Percentiles rank a stretch among this genome's conserved stretches.
These are phyloP conservation scores for Taiozyma sp. DNA, from an alignment of 1,139 yeast genomes.

Conservation along the genomic window DNA sequence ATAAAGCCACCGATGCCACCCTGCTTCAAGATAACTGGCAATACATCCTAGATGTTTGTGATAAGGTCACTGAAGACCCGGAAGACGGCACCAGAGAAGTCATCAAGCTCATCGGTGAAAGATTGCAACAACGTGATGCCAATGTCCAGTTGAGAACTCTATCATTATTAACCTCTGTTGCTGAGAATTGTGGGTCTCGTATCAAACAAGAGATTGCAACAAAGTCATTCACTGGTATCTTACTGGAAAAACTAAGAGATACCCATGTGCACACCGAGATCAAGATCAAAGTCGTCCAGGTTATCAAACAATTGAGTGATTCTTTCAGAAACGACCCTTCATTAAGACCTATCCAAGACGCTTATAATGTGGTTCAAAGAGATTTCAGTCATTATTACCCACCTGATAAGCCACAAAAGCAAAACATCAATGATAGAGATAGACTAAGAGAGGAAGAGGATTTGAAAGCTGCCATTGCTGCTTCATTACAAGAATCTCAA, in stretches of 20 bases:
- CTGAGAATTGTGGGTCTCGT: slow-evolving; percentile 91
- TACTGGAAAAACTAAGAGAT: slow-evolving; percentile 53
- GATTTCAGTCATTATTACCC: slow-evolving; percentile 42
- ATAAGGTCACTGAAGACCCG: slow-evolving; percentile 67
- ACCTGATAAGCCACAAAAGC: slow-evolving; percentile 62
- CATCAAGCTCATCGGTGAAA: slow-evolving; percentile 35
- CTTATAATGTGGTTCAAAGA: slow-evolving; percentile 40
- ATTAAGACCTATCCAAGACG: slow-evolving; percentile 60
- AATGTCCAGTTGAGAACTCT: slow-evolving; percentile 73
- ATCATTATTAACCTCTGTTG: slow-evolving; percentile 66
- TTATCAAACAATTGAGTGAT: slow-evolving; percentile 55
- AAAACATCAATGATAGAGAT: slow-evolving; percentile 42
- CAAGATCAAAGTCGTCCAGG: slow-evolving; percentile 59
- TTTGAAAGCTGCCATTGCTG: slow-evolving; percentile 66
- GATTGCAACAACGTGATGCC: slow-evolving; percentile 60
- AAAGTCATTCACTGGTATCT: slow-evolving; percentile 52
- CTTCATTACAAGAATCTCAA: slow-evolving; percentile 43
- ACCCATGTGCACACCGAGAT: slow-evolving; percentile 59
- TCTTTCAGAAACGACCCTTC: slow-evolving; percentile 68
- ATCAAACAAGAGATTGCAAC: slow-evolving; percentile 80
- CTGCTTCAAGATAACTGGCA: slow-evolving; percentile 85
- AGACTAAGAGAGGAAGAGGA: slow-evolving; percentile 71
- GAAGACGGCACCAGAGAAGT: slow-evolving; percentile 40
- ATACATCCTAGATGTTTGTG: slow-evolving; percentile 76
- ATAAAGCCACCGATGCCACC: slow-evolving; percentile 80